Conservation (phyloP, 495 filamentous ascomycete genomes). For the Pseudomonodictys pantanalensis region DNA sequence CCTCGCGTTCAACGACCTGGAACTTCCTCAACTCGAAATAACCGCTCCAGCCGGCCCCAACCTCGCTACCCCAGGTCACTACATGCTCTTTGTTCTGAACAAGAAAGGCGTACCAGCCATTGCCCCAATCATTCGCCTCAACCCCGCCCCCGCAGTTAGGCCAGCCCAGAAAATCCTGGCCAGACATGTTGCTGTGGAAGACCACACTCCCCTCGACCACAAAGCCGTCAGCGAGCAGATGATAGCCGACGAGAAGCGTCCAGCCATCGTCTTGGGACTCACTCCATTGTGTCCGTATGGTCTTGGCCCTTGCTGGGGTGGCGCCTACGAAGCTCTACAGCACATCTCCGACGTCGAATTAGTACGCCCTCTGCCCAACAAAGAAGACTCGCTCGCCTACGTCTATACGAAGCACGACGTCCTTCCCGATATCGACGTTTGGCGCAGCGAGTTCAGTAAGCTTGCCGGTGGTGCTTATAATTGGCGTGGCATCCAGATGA, state of each 20-base stretch:
- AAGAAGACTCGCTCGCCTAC: not conserved
- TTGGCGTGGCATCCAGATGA: not conserved
- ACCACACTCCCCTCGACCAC: not conserved
- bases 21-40: not conserved
- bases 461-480: not conserved
- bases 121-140: not conserved
- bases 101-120: not conserved
- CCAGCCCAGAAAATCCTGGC: not conserved
- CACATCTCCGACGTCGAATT: not conserved
- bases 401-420: not conserved
- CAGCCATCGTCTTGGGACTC: not conserved
- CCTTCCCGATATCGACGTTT: not conserved
- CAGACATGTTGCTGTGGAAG: not conserved
- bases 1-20: not conserved
- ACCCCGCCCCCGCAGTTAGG: not conserved
- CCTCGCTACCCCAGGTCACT: not conserved
- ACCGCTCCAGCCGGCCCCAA: not conserved
- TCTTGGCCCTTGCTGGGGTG: not conserved
- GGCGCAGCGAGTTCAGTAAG: not conserved
- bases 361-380: not conserved
- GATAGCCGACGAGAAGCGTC: not conserved
- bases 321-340: not conserved
- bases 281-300: not conserved
- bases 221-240: not conserved
- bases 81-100: not conserved